Conservation (phyloP, 1,139 yeast genomes). For the Wickerhamomyces sp. region DNA sequence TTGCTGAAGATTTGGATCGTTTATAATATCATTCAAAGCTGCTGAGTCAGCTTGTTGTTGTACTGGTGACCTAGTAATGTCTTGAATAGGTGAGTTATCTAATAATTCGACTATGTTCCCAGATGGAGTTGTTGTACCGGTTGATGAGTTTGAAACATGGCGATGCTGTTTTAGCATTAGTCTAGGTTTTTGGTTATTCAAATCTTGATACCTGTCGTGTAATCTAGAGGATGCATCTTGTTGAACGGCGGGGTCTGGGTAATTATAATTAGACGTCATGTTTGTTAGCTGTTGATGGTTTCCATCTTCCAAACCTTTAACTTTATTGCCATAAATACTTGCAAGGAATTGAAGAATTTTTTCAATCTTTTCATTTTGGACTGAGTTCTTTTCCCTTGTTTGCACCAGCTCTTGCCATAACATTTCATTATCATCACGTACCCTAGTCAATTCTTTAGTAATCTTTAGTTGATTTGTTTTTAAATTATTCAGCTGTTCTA, state of each 20-base stretch:
- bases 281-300: slow-evolving; percentile 6
- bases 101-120: neutral
- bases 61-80: slow-evolving; percentile 1
- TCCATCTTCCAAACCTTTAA: slow-evolving; percentile 20
- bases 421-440: slow-evolving; percentile 82
- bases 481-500: slow-evolving; percentile 72
- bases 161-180: slow-evolving; percentile 32
- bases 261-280: neutral
- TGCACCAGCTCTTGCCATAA: slow-evolving; percentile 86
- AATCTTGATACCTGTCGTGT: neutral
- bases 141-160: slow-evolving; percentile 12
- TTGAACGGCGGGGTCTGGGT: neutral
- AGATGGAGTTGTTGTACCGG: slow-evolving; percentile 1
- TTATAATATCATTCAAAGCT: neutral
- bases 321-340: slow-evolving; percentile 59
- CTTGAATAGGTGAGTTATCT: slow-evolving; percentile 3
- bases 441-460: slow-evolving; percentile 76
- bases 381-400: slow-evolving; percentile 78
- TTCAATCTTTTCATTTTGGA: slow-evolving; percentile 84
- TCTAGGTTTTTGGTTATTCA: slow-evolving; percentile 14
- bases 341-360: slow-evolving; percentile 85
- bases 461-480: slow-evolving; percentile 76
- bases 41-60: neutral
- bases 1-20: neutral
- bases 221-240: too few relatives aligned